Conservation (phyloP, 1,284 basidiomycete species). For the Ustilago trichophora region DNA sequence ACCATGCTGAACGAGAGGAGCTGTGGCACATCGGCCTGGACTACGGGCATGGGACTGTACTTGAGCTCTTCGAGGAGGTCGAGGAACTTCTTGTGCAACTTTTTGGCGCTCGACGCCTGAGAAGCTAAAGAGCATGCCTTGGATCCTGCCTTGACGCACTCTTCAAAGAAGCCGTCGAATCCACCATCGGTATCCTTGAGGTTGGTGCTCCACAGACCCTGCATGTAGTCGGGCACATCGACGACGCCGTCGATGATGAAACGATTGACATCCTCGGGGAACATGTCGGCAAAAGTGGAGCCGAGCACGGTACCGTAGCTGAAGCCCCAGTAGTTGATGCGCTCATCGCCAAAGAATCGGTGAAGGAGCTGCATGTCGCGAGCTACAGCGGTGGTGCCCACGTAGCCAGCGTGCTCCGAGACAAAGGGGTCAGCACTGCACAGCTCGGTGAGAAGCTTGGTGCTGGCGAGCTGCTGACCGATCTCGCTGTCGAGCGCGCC, state of each 20-base stretch:
- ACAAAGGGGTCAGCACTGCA: constrained; percentile 26
- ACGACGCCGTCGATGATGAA: constrained; percentile 53
- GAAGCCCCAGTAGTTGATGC: constrained; percentile 53
- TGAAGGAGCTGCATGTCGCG: constrained; percentile 49
- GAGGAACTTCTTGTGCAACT: constrained; percentile 32
- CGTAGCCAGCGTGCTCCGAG: constrained; percentile 20
- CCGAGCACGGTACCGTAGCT: constrained; percentile 53
- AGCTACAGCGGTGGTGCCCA: constrained; percentile 44
- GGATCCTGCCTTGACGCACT: constrained; percentile 42
- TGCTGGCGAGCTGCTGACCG: constrained; percentile 24
- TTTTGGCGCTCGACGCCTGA: constrained; percentile 11
- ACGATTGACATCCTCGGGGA: constrained; percentile 46
- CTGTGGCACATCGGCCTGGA: constrained; percentile 37
- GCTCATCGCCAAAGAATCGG: constrained; percentile 40
- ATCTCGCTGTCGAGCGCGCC: constrained; percentile 30
- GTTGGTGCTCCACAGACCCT: constrained; percentile 37
- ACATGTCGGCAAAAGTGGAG: constrained; percentile 47
- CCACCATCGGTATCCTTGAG: constrained; percentile 33
- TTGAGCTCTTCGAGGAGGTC: constrained; percentile 43
- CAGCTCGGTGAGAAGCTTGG: constrained; percentile 20
- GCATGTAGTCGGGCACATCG: constrained; percentile 45
- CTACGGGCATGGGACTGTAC: constrained; percentile 31
- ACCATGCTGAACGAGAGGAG: constrained; percentile 44
- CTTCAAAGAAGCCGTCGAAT: constrained; percentile 36
- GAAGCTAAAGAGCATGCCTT: constrained; percentile 35